These are phyloP conservation scores for Populus tremula DNA, from an alignment of 345 rosid genomes.

Conservation along the genomic window DNA sequence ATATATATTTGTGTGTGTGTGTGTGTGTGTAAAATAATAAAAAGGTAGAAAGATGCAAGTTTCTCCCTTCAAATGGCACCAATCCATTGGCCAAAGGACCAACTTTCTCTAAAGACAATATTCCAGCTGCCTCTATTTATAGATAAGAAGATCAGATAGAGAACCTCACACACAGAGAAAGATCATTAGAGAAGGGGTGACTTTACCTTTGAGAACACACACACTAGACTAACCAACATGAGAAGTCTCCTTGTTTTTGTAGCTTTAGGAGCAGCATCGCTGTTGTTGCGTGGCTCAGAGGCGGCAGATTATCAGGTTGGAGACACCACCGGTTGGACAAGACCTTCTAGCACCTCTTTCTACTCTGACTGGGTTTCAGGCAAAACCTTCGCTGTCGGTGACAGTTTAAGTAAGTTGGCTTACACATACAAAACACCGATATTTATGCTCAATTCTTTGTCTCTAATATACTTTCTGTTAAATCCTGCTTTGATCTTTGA, in stretches of 20 bases:
- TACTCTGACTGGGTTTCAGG: constrained; percentile 14
- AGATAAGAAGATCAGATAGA: background rate
- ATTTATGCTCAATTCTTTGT: background rate
- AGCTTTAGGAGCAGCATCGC: constrained; percentile 10
- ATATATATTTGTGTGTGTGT: too few relatives aligned
- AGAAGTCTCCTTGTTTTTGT: constrained; percentile 3
- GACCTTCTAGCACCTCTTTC: constrained; percentile 10
- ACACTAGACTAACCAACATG: constrained; percentile 11
- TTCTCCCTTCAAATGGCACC: background rate
- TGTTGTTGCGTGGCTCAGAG: constrained; percentile 2
- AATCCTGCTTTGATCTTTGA: background rate
- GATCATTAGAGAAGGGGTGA: constrained; percentile 11
- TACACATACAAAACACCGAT: background rate
- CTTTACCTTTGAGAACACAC: constrained; percentile 24
- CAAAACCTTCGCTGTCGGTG: constrained; percentile 1
- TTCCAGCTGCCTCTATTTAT: background rate
- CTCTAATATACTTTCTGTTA: background rate
- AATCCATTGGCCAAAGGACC: background rate
- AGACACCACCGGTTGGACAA: constrained; percentile 30
- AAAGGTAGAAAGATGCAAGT: too few relatives aligned
- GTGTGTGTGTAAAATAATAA: too few relatives aligned
- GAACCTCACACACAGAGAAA: background rate
- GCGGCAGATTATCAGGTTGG: constrained; percentile 36
- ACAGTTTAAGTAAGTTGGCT: constrained; percentile 14
- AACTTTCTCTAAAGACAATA: background rate